phyloP scores from a whole-genome alignment of 306 rosid genomes.

The Boehmeria nivea region DNA sequence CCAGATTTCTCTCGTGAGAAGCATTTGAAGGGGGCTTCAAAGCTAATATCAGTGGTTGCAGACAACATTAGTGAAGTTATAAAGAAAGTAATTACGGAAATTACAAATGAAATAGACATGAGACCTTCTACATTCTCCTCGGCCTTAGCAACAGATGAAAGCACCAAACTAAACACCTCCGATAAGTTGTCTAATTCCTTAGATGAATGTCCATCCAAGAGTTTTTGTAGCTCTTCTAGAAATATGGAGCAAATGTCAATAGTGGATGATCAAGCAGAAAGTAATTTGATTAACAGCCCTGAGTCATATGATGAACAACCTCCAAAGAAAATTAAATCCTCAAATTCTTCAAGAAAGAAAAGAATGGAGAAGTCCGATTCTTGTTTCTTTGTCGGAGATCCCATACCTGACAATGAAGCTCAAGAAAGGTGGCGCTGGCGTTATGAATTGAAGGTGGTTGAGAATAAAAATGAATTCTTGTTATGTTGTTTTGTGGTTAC shows the following conservation, averaged over 20 bases:
- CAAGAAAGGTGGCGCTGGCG: slow-evolving; percentile 91
- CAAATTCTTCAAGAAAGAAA: slow-evolving; percentile 20
- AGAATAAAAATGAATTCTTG: slow-evolving; percentile 11
- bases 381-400: slow-evolving; percentile 67
- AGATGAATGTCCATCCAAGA: slow-evolving; percentile 20
- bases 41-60: slow-evolving; percentile 13
- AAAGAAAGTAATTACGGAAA: slow-evolving; percentile 4
- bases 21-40: slow-evolving; percentile 20
- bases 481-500: neutral
- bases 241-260: slow-evolving; percentile 19
- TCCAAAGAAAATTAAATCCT: slow-evolving; percentile 29
- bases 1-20: slow-evolving; percentile 10
- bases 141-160: slow-evolving; percentile 23
- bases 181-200: slow-evolving; percentile 31
- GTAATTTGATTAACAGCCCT: slow-evolving; percentile 26
- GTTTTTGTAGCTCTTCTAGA: slow-evolving; percentile 23
- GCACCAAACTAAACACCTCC: slow-evolving; percentile 8
- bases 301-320: slow-evolving; percentile 31
- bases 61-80: slow-evolving; percentile 1
- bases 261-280: slow-evolving; percentile 30
- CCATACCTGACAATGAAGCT: slow-evolving; percentile 74
- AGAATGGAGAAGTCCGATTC: slow-evolving; percentile 9
- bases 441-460: slow-evolving; percentile 70
- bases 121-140: slow-evolving; percentile 38
- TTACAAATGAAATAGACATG: slow-evolving; percentile 14